These are phyloP conservation scores for Talaromyces sp. DNA, from an alignment of 2,329 filamentous ascomycete genomes.

Conservation along the genomic window DNA sequence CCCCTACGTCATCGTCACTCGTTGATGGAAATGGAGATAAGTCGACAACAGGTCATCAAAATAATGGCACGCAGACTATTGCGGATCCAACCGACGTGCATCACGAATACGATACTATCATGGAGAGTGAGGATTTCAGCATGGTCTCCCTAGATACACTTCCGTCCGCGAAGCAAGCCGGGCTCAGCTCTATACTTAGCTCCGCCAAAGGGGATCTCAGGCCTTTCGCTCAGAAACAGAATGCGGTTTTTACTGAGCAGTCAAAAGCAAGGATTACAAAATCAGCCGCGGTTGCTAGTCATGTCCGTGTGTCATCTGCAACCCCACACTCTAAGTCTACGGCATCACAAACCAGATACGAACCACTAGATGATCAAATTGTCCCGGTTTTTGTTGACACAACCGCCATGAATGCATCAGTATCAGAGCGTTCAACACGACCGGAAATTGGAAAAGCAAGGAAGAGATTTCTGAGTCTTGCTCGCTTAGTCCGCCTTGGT, in stretches of 20 bases:
- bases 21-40: conserved; percentile 29
- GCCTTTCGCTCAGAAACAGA: conserved; percentile 27
- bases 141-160: conserved; percentile 54
- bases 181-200: conserved; percentile 30
- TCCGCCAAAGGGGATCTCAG: conserved; percentile 24
- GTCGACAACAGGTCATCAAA: conserved; percentile 2
- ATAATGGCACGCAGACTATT: conserved; percentile 11
- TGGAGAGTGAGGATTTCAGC: conserved; percentile 55
- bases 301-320: neutral
- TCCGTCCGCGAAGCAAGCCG: conserved; percentile 44
- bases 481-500: conserved; percentile 33
- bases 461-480: conserved; percentile 26
- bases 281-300: neutral
- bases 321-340: neutral
- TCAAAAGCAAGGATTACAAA: neutral
- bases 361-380: conserved; percentile 3
- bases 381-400: neutral
- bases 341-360: neutral
- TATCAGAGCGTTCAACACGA: conserved; percentile 18
- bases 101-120: conserved; percentile 49
- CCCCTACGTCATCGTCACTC: conserved; percentile 37
- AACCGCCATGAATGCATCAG: neutral
- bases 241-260: neutral
- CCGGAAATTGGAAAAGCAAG: conserved; percentile 14
- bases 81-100: conserved; percentile 39